Conservation (phyloP, 352 stramenopile genomes). For the Phytophthora pini region DNA sequence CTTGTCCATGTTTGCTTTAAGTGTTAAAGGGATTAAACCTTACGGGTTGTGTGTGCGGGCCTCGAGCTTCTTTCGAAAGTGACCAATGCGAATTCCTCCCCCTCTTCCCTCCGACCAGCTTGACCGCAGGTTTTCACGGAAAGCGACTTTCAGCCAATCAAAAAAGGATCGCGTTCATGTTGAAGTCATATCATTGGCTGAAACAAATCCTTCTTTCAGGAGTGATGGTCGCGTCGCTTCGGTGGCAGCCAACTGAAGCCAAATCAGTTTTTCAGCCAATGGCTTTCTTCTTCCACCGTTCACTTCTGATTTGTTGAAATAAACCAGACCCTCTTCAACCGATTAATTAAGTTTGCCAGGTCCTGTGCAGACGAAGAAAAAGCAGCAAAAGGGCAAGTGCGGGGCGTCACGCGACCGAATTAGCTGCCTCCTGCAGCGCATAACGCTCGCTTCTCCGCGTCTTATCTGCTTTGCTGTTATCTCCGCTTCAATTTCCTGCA, state of each 20-base stretch:
- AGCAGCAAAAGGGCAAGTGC: background rate
- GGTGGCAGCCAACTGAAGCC: constrained; percentile 16
- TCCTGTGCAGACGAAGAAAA: constrained; percentile 8
- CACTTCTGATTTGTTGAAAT: constrained; percentile 14
- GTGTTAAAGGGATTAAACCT: background rate
- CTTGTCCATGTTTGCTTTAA: constrained; percentile 71
- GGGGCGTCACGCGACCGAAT: constrained; percentile 6
- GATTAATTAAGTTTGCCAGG: constrained; percentile 25
- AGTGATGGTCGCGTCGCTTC: constrained; percentile 29
- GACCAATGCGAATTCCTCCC: constrained; percentile 32
- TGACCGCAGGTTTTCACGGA: constrained; percentile 9
- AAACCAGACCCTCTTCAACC: constrained; percentile 19
- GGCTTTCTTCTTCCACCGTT: constrained; percentile 29
- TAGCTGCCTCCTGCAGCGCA: background rate
- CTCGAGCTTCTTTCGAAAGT: constrained; percentile 58
- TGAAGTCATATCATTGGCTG: constrained; percentile 34
- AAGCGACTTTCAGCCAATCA: constrained; percentile 35
- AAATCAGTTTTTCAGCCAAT: constrained; percentile 35
- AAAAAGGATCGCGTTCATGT: background rate
- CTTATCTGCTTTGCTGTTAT: constrained; percentile 7
- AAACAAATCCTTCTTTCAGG: constrained; percentile 33
- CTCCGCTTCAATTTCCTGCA: background rate
- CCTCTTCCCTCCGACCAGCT: constrained; percentile 23
- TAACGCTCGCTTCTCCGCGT: constrained; percentile 7
- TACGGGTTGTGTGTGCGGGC: background rate